phyloP scores from a whole-genome alignment of 257 asterid genomes.

The Fraxinus excelsior region DNA sequence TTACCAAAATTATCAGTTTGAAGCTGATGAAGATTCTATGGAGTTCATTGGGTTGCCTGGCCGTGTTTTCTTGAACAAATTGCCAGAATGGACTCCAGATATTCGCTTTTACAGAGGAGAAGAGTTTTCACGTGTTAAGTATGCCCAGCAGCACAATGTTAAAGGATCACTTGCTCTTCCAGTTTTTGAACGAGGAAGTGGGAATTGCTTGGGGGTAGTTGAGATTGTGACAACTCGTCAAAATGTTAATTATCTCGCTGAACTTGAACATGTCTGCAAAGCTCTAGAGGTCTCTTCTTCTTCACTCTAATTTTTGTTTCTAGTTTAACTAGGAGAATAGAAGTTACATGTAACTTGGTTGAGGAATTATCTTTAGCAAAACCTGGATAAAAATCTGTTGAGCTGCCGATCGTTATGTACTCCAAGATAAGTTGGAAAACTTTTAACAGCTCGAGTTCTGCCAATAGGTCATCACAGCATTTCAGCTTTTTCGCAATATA shows the following conservation, averaged over 20 bases:
- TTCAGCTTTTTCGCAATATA: background rate
- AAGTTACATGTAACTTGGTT: background rate
- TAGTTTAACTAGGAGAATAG: background rate
- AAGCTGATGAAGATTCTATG: conserved; percentile 55
- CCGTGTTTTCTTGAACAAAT: conserved; percentile 20
- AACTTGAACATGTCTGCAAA: conserved; percentile 61
- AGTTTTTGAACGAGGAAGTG: conserved; percentile 66
- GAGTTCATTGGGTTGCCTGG: conserved; percentile 68
- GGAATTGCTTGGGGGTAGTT: conserved; percentile 73
- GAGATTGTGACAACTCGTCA: conserved; percentile 67
- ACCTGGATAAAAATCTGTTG: too few relatives aligned
- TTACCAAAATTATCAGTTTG: conserved; percentile 51
- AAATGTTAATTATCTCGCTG: conserved; percentile 36
- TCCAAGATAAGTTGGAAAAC: background rate
- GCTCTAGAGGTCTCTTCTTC: conserved; percentile 63
- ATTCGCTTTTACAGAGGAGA: conserved; percentile 60
- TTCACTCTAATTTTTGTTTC: background rate
- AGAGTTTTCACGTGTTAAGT: conserved; percentile 56
- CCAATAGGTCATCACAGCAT: background rate
- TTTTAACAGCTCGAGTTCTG: background rate
- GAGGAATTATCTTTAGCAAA: background rate
- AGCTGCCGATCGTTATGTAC: background rate
- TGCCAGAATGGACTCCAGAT: conserved; percentile 69
- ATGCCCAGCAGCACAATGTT: conserved; percentile 56
- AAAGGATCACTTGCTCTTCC: conserved; percentile 78